These are phyloP conservation scores for Phytomonas sp. DNA, from an alignment of 208 protist species.

Conservation along the genomic window DNA sequence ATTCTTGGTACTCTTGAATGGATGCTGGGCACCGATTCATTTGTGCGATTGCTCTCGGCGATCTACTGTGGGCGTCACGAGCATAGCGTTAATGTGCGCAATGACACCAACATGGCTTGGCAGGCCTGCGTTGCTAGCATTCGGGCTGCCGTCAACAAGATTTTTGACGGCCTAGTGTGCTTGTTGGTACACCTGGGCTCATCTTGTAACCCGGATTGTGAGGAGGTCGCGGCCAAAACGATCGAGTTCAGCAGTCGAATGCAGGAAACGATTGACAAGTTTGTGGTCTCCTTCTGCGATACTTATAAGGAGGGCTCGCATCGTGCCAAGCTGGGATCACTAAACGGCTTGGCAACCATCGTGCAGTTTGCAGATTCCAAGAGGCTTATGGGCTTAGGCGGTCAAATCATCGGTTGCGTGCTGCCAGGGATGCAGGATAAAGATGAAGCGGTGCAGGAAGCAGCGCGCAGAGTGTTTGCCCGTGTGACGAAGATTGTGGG, in stretches of 20 bases:
- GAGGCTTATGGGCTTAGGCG: slow-evolving; percentile 65
- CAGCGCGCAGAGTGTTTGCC: slow-evolving; percentile 73
- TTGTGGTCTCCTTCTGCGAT: slow-evolving; percentile 64
- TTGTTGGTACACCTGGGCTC: slow-evolving; percentile 70
- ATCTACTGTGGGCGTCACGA: slow-evolving; percentile 85
- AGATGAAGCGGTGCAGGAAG: slow-evolving; percentile 63
- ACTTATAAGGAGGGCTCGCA: slow-evolving; percentile 55
- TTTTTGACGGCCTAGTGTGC: slow-evolving; percentile 67
- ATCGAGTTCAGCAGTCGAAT: slow-evolving; percentile 87
- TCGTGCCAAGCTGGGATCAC: slow-evolving; percentile 61
- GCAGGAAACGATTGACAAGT: slow-evolving; percentile 77
- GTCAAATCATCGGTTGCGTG: slow-evolving; percentile 82
- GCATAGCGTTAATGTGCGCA: slow-evolving; percentile 66
- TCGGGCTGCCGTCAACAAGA: slow-evolving; percentile 78
- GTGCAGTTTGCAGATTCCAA: slow-evolving; percentile 63
- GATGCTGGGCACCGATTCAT: slow-evolving; percentile 60
- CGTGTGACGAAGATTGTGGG: slow-evolving; percentile 67
- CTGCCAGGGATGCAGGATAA: slow-evolving; percentile 84
- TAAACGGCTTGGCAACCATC: slow-evolving; percentile 55
- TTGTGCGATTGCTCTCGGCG: slow-evolving; percentile 68
- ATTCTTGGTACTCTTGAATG: slow-evolving; percentile 77
- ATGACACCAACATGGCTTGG: slow-evolving; percentile 79
- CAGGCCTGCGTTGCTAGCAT: slow-evolving; percentile 85
- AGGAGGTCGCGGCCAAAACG: slow-evolving; percentile 69
- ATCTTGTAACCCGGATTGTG: slow-evolving; percentile 77